Base-by-base conservation (phyloP, 306 rosid species). In the Vachellia collinsii region DNA sequence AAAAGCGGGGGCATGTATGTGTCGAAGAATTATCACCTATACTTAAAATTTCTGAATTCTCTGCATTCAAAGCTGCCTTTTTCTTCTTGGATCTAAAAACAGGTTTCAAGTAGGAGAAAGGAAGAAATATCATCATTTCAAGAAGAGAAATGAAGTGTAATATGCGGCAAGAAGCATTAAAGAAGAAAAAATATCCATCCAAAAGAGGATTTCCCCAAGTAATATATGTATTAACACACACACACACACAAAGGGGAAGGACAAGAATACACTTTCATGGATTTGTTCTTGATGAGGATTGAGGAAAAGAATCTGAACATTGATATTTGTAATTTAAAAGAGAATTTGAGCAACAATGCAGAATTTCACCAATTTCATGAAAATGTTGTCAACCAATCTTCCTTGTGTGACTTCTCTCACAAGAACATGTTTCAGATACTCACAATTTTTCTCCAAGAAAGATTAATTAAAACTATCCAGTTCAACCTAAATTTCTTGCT, bases 41-140 rank as follows among this genome's bases (percentile, higher is more conserved):
- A 65, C 81, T 70, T 65, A 54, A 77, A 78, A 70, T 50, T 63
- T 79, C 80, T 38, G 65, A 58, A 75, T 66, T 85, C 75, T 90
- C 98, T 11, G 73, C 76, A 78, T 74, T 79, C 29, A 83, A 83
- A 88, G 85, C 85, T 12, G 74, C 72, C 80, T 70, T 86, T 82
- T 90, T 92, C 83, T 88, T 87, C 89, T 92, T 94, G 61, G 88
- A 83, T 77, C 93, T 94, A 62, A 64, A 76, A 79, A 29, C 58
- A 48, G 53, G 64, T 56, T 50, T 39, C 47, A 48, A 39, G 48
- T 7, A 3, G 71, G 41, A 87, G 53, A 74, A 43, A 65, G 44
- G 77, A 72, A 75, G 43, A 25, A 73, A 70, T 65, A 71, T 17
- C 71, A 78, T 76, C 77, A 23, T 13, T 66, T 38, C 46, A 53